Evolutionary conservation across 1,284 basidiomycete genomes (phyloP), one percentile per base, ranked within the genome.

Genomic region (Athelia psychrophila): DNA sequence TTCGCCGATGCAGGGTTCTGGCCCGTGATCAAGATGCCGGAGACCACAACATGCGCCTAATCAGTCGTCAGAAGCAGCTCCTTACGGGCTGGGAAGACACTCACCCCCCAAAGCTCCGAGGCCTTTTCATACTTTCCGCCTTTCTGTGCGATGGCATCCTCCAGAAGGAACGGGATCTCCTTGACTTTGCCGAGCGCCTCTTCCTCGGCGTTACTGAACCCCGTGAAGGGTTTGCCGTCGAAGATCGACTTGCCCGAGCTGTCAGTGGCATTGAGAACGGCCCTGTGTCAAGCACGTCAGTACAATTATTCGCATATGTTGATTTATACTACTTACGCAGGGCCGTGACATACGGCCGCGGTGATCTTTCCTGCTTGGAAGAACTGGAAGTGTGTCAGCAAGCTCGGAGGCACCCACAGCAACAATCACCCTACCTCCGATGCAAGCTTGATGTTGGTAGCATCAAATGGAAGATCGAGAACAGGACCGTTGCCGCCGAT

Each of bases 401-500:
- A 23, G 9, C 18, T 23, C 12, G 23, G n/a, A 6, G 12, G 9
- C 22, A 46, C 25, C 8, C 44, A n/a, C n/a, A 9, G 10, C 19
- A 23, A 24, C 54, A 15, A 27, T 10, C 2, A 38, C 10, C 74
- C 56, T 58, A 81, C 84, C 54, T 82, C 68, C 25, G 78, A 77
- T 16, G 78, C 79, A 44, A 90, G 74, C 58, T 79, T 76, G 58
- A 75, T 76, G 67, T 86, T 87, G 40, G 70, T 66, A 1, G 74
- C 65, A 67, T 91, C 83, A 20, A 59, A 58, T 2, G 88, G 67
- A 20, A 91, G 75, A 64, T 91, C 88, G 45, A 91, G 71, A 45
- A 85, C 79, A 15, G 88, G 86, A 2, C 86, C 86, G 60, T 88
- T 85, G 27, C 84, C 91, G 44, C 91, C 91, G 49, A 88, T 77